These are phyloP conservation scores for Sclerotinia subarctica DNA, from an alignment of 2,329 filamentous ascomycete species.

Conservation along the genomic window DNA sequence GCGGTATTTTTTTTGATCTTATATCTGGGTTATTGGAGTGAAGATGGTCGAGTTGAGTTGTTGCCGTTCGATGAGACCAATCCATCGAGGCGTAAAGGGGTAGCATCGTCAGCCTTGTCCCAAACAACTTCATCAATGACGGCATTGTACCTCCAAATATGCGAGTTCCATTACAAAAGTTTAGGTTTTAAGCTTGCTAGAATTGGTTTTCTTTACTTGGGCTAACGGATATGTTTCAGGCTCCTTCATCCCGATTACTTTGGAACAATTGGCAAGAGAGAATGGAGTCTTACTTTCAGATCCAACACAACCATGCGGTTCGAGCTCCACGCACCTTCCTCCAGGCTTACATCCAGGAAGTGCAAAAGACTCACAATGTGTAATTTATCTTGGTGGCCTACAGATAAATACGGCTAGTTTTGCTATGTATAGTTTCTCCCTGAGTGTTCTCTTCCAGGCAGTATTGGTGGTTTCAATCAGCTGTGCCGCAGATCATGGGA, in stretches of 20 bases:
- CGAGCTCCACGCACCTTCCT: constrained; percentile 29
- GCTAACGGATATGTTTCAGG: constrained; percentile 48
- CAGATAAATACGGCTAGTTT: constrained; percentile 96
- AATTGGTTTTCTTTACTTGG: not conserved
- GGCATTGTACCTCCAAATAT: constrained; percentile 16
- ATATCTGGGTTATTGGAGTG: not conserved
- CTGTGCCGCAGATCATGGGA: constrained; percentile 90
- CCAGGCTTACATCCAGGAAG: constrained; percentile 23
- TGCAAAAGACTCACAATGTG: constrained; percentile 61
- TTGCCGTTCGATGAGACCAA: constrained; percentile 2
- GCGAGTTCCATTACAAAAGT: constrained; percentile 11
- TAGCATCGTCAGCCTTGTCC: constrained; percentile 1
- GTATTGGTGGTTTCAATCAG: constrained; percentile 94
- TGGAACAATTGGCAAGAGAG: constrained; percentile 90
- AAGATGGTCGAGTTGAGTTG: not conserved
- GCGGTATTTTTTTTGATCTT: constrained; percentile 11
- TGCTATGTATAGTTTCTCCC: constrained; percentile 96
- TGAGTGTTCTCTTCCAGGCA: constrained; percentile 86
- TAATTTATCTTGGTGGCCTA: constrained; percentile 76
- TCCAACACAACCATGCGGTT: constrained; percentile 67
- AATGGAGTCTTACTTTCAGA: constrained; percentile 84
- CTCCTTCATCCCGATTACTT: constrained; percentile 91
- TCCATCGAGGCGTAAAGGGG: not conserved
- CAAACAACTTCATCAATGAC: constrained; percentile 1
- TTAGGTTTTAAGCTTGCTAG: constrained; percentile 9